Base-by-base conservation (phyloP, 2,329 filamentous ascomycete genomes). In the Penicillium palitans region DNA sequence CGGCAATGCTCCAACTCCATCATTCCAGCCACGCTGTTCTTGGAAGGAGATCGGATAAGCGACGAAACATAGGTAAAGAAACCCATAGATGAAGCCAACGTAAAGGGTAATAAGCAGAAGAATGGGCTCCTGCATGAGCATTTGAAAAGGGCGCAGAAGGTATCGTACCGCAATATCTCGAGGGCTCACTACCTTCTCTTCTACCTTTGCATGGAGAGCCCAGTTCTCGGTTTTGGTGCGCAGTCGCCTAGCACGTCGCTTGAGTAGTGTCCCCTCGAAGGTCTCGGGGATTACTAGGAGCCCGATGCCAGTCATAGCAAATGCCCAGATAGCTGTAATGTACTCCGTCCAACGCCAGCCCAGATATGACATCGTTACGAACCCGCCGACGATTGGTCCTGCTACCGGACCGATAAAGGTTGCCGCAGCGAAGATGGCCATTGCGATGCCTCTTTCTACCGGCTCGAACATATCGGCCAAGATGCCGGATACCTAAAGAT, bases 281-380 rank as follows among this genome's bases (percentile, higher is more conserved):
- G 82, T 80, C 67, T 87, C 83, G 0, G 78, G 80, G 2, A 84
- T 70, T n/a, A 80, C 66, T 29, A 82, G 58, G 15, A 80, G 59
- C 0, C 74, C 78, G n/a, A 82, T 57, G 3, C 73, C 53, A 10
- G 76, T 75, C 59, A 83, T 76, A 5, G 76, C 64, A 9, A 69
- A 70, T 1, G 73, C 72, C 65, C 81, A 76, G 50, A 86, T 84
- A 46, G 81, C 66, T 0, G 81, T 84, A 25, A 85, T 76, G 74
- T 83, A 86, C 10, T 78, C 78, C 0, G 81, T 85, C 82, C 83
- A 85, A 19, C 83, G 74, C 83, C 83, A 85, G 17, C 81, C 81
- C 1, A 84, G 76, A 61, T 78, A 63, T 7, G 74, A 79, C 41
- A 80, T 72, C 0, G 78, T 78, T 35, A 83, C 76, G 56, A 82